Evolutionary conservation across 2,329 filamentous ascomycete genomes (phyloP), one percentile per base, ranked within the genome.

Genomic region (Penicillium oxalicum): DNA sequence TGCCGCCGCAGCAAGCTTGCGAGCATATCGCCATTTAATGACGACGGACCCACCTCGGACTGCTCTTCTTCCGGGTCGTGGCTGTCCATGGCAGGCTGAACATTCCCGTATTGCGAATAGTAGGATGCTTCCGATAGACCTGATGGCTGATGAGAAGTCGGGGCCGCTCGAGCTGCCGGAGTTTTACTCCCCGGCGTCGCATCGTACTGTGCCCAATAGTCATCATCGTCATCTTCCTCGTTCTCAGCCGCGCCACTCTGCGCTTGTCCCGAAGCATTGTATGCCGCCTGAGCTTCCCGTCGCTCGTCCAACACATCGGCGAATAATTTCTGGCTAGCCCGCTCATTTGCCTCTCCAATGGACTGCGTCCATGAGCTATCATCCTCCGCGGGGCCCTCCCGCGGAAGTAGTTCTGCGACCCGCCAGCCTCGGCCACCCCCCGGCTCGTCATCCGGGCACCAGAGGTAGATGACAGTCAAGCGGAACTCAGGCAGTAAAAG

Each of bases 171-270:
- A 2, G 66, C 59, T 8, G 60, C 68, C 34, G 68, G 67, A 47
- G 58, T 63, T 45, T 72, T 70, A 33, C 60, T 57, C 1, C 70
- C 69, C 8, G 78, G 78, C 9, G 77, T 80, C 45, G 73, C 70
- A 64, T 82, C 80, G 58, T 85, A 84, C 56, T 77, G 76, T 4
- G 78, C 80, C 82, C 82, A 85, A 64, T 85, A 85, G 53, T 78
- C 77, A 52, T 80, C 80, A 45, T 83, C 81, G 48, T 83, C 79
- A 18, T 79, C 77, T 1, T 77, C 74, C 3, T 78, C 74, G n/a
- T 70, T 63, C 5, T 65, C 55, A 33, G 59, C 47, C 7, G 29
- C 29, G 29, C 11, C 11, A 7, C 7, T 32, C 29, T 32, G 29
- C 8, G 11, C 11, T 32, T 18, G 18, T 2, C 18, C 18, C 25